phyloP scores from a whole-genome alignment of 2,329 filamentous ascomycete genomes.

The Scorias spongiosa region DNA sequence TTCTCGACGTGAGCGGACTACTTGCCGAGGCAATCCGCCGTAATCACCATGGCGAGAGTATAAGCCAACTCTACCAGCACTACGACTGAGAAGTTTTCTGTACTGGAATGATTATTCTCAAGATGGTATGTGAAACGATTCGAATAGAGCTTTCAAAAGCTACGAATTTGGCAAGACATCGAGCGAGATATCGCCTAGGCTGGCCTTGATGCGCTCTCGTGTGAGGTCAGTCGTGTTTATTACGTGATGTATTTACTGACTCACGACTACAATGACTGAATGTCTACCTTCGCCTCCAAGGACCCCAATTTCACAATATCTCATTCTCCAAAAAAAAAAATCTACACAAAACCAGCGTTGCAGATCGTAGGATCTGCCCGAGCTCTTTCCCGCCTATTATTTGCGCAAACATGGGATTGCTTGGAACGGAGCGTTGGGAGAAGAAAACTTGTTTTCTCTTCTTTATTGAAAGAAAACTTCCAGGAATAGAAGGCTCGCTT shows the following conservation, averaged over 20 bases:
- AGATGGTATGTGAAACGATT: background rate
- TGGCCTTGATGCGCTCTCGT: slow-evolving; percentile 1
- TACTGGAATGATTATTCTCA: background rate
- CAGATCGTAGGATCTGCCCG: slow-evolving; percentile 28
- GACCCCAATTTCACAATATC: background rate
- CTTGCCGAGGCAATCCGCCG: slow-evolving; percentile 84
- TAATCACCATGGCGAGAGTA: slow-evolving; percentile 90
- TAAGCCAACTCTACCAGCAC: slow-evolving; percentile 37
- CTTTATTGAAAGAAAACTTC: slow-evolving; percentile 2
- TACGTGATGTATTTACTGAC: background rate
- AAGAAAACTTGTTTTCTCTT: slow-evolving; percentile 12
- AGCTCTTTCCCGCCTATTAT: slow-evolving; percentile 18
- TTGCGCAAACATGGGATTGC: slow-evolving; percentile 16
- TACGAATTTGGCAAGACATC: background rate
- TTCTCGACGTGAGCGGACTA: slow-evolving; percentile 77
- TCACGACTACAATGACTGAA: background rate
- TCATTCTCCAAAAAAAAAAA: slow-evolving; percentile 1
- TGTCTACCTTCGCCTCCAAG: background rate
- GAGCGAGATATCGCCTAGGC: background rate
- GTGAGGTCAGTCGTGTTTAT: background rate
- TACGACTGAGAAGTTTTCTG: slow-evolving; percentile 12
- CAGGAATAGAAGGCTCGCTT: slow-evolving; percentile 22
- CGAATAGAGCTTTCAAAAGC: slow-evolving; percentile 1
- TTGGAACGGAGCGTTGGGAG: slow-evolving; percentile 35
- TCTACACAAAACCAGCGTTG: slow-evolving; percentile 24